Conservation (phyloP, 495 filamentous ascomycete species). For the Trypethelium eluteriae region DNA sequence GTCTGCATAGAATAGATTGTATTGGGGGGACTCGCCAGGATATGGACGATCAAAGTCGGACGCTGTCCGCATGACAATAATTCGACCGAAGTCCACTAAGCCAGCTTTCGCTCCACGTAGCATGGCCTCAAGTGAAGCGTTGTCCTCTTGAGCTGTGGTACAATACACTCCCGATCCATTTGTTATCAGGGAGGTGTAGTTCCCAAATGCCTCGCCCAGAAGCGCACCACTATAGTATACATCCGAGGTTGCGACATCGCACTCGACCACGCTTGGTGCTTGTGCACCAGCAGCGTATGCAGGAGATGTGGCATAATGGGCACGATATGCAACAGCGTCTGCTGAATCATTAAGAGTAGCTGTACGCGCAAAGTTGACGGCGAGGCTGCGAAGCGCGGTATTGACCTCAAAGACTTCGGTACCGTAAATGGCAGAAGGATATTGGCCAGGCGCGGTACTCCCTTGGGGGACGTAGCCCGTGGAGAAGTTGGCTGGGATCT, state of each 20-base stretch:
- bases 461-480: conserved; percentile 64
- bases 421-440: conserved; percentile 59
- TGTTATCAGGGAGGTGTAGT: conserved; percentile 56
- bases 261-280: conserved; percentile 53
- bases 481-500: conserved; percentile 56
- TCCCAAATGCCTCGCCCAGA: conserved; percentile 56
- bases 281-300: conserved; percentile 45
- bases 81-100: conserved; percentile 57
- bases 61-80: conserved; percentile 67
- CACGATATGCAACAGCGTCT: conserved; percentile 50
- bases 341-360: conserved; percentile 51
- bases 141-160: conserved; percentile 67
- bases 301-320: conserved; percentile 42
- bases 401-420: conserved; percentile 74
- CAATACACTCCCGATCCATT: conserved; percentile 64
- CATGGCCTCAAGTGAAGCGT: conserved; percentile 60
- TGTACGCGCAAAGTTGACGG: conserved; percentile 47
- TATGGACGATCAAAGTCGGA: conserved; percentile 66
- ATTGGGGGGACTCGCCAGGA: conserved; percentile 44
- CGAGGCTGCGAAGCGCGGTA: conserved; percentile 49
- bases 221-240: conserved; percentile 62
- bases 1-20: conserved; percentile 51
- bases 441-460: conserved; percentile 45
- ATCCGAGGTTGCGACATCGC: conserved; percentile 63
- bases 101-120: conserved; percentile 49